Evolutionary conservation across 352 stramenopile genomes (phyloP), one percentile per base, ranked within the genome.

Genomic region (Phytophthora sp.): DNA sequence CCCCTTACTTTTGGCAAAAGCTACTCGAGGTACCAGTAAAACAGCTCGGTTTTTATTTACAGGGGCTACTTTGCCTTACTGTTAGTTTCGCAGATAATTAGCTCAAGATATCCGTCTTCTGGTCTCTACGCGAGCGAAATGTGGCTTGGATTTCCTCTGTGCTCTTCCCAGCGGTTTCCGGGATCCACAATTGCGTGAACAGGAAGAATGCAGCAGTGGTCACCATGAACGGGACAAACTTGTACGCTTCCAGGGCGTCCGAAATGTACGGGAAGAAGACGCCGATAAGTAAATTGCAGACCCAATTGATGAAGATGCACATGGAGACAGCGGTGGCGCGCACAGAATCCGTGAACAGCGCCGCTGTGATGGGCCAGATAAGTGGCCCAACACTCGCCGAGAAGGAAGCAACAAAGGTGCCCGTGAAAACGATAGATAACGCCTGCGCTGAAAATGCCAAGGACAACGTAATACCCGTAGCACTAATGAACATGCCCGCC

Each of bases 141-240:
- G 66, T 64, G 7, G 35, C 59, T 45, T 87, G 80, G 62, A 92
- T 92, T 51, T 88, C 78, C 12, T 85, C 67, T 28, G 52, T 80
- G 7, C 74, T 87, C 48, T 87, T 88, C 18, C 76, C 73, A 11
- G 69, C 72, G 8, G 83, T 92, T 42, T 92, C 81, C 2, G 83
- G 83, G 38, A 43, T 88, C 53, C 43, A 68, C 15, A 59, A 58
- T 11, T 59, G 54, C 24, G 59, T 68, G 54, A 69, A 78, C n/a
- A 79, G 59, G 58, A 83, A 88, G 24, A 37, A 71, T 2, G 46
- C 8, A 10, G 68, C 63, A 4, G 86, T 62, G 12, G 65, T 77
- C 5, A 55, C 56, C 48, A 90, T 70, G 61, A 89, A 87, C 12
- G 78, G 72, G 17, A 86, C 27, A 21, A 89, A 87, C 20, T 64